Conservation (phyloP, 2,329 filamentous ascomycete genomes). For the Aspergillus neotritici region DNA sequence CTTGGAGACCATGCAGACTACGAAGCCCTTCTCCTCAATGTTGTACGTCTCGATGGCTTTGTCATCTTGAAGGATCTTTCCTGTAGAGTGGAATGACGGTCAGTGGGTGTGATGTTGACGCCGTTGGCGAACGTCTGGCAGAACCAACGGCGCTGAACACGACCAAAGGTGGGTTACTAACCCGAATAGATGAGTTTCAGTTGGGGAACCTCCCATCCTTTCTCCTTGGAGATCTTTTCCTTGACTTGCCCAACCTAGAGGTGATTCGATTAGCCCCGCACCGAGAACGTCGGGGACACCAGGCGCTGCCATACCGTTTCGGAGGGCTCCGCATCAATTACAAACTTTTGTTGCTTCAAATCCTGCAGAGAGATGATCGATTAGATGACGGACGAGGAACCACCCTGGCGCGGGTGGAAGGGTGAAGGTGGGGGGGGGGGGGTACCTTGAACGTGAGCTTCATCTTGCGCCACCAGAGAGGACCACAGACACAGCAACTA, state of each 20-base stretch:
- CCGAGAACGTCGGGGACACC: slow-evolving; percentile 9
- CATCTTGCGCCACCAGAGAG: slow-evolving; percentile 45
- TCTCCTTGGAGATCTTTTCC: slow-evolving; percentile 83
- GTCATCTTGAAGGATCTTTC: slow-evolving; percentile 97
- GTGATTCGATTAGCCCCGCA: slow-evolving; percentile 33
- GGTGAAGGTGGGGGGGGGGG: slow-evolving; percentile 18
- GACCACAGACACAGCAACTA: too few species aligned
- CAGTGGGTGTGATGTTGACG: slow-evolving; percentile 6
- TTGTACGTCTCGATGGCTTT: slow-evolving; percentile 95
- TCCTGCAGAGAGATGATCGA: slow-evolving; percentile 54
- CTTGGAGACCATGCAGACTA: slow-evolving; percentile 98
- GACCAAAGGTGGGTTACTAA: slow-evolving; percentile 42
- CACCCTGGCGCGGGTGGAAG: slow-evolving; percentile 1
- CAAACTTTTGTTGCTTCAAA: slow-evolving; percentile 97
- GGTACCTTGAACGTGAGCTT: slow-evolving; percentile 67
- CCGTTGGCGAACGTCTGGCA: slow-evolving; percentile 1
- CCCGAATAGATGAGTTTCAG: slow-evolving; percentile 99
- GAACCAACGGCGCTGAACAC: neutral
- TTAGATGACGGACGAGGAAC: slow-evolving; percentile 13
- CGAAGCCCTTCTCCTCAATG: slow-evolving; percentile 99
- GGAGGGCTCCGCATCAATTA: slow-evolving; percentile 86
- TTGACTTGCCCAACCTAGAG: slow-evolving; percentile 80
- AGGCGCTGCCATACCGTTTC: slow-evolving; percentile 64
- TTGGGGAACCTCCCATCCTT: slow-evolving; percentile 84
- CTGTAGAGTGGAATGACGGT: slow-evolving; percentile 43